phyloP scores from a whole-genome alignment of 2,329 filamentous ascomycete genomes.

The Alternaria sp. region DNA sequence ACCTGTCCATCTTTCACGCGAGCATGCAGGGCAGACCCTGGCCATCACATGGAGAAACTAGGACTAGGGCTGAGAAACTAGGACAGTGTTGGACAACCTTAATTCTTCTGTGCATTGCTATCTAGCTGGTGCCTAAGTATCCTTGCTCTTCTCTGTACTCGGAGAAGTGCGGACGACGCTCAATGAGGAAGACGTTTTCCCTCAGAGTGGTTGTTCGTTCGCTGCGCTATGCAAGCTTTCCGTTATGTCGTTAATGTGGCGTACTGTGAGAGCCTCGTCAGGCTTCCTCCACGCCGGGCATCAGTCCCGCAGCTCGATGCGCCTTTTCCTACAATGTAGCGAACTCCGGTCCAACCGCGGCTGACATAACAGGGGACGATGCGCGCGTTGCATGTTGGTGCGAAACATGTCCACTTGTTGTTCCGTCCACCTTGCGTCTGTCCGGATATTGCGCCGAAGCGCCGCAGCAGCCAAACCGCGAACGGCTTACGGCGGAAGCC shows the following conservation, averaged over 20 bases:
- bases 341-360: conserved; percentile 14
- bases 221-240: not conserved
- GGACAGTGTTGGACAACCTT: conserved; percentile 4
- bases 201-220: not conserved
- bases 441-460: conserved; percentile 21
- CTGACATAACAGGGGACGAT: conserved; percentile 23
- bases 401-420: conserved; percentile 13
- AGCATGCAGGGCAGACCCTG: conserved; percentile 9
- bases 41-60: conserved; percentile 9
- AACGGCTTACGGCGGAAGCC: conserved; percentile 10
- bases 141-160: not conserved
- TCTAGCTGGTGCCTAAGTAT: conserved; percentile 5
- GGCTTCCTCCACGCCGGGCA: conserved; percentile 10
- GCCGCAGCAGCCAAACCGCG: conserved; percentile 10
- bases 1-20: conserved; percentile 7
- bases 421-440: conserved; percentile 10
- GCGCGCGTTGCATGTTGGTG: conserved; percentile 8
- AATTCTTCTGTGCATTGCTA: conserved; percentile 11
- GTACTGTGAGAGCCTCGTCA: not conserved
- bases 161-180: not conserved
- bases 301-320: conserved; percentile 7
- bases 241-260: conserved; percentile 1
- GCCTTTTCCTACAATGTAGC: conserved; percentile 1
- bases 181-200: not conserved
- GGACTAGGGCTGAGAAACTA: conserved; percentile 11